phyloP scores from a whole-genome alignment of 306 rosid species.

The Corylus heterophylla region DNA sequence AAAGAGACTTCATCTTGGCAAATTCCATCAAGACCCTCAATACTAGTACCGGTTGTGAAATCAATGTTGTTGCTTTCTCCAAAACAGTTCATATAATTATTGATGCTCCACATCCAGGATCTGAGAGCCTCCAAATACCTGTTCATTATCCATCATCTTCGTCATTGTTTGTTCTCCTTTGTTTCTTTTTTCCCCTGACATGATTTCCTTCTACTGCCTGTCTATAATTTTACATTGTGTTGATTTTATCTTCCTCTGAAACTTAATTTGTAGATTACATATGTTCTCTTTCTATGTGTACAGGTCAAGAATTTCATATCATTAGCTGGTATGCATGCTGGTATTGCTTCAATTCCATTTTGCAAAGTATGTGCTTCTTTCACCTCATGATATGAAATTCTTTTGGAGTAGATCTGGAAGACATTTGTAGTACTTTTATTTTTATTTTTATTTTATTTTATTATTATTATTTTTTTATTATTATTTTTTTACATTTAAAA shows the following conservation, averaged over 20 bases:
- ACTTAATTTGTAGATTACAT: background rate
- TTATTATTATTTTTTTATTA: too few relatives aligned
- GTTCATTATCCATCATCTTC: background rate
- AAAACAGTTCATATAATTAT: background rate
- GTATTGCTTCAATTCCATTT: conserved; percentile 67
- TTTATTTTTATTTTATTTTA: too few relatives aligned
- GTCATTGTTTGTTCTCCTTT: background rate
- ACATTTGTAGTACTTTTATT: background rate
- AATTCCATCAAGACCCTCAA: background rate
- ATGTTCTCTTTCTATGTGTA: conserved; percentile 3
- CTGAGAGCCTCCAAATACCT: background rate
- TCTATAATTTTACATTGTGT: background rate
- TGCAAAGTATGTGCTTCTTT: conserved; percentile 59
- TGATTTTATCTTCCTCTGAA: conserved; percentile 15
- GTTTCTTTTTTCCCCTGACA: conserved; percentile 5
- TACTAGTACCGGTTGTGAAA: background rate
- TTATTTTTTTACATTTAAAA: background rate
- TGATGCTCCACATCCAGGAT: background rate
- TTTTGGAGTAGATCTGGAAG: background rate
- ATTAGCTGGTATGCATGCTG: conserved; percentile 78
- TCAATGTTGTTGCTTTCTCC: background rate
- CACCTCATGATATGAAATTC: conserved; percentile 12
- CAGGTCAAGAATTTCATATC: conserved; percentile 80
- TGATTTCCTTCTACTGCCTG: background rate
- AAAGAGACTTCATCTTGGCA: background rate